These are phyloP conservation scores for Trebouxia sp. DNA, from an alignment of 139 green algal species.

Conservation along the genomic window DNA sequence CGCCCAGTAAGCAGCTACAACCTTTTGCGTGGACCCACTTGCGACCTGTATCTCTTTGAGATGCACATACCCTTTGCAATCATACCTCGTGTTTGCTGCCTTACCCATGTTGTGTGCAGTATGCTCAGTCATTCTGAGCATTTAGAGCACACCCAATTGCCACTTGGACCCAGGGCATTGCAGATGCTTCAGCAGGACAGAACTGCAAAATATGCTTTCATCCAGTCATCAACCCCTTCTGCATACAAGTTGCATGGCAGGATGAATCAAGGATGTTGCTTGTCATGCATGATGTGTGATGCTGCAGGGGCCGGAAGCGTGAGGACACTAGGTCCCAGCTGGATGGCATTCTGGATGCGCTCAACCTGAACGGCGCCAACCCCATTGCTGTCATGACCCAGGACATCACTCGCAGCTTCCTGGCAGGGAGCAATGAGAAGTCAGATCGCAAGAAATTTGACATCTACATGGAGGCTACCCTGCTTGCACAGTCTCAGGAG, in stretches of 20 bases:
- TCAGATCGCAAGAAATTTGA: slow-evolving; percentile 60
- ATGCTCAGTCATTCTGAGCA: no score
- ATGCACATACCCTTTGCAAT: neutral
- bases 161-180: no score
- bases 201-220: no score
- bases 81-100: neutral
- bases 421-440: slow-evolving; percentile 44
- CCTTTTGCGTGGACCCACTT: no score
- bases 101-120: neutral
- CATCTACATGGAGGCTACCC: slow-evolving; percentile 77
- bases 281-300: slow-evolving; percentile 31
- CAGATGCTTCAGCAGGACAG: no score
- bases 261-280: neutral
- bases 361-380: slow-evolving; percentile 51
- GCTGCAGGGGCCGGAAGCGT: slow-evolving; percentile 10
- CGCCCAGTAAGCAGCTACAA: slow-evolving; percentile 9
- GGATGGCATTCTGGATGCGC: slow-evolving; percentile 40
- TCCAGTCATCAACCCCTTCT: no score
- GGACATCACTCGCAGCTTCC: slow-evolving; percentile 65
- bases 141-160: no score
- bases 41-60: neutral
- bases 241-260: no score
- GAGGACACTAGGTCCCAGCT: slow-evolving; percentile 24
- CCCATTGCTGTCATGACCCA: slow-evolving; percentile 52
- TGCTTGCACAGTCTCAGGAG: slow-evolving; percentile 41